Base-by-base conservation (phyloP, 768 basidiomycete genomes). In the Boletales sp. region DNA sequence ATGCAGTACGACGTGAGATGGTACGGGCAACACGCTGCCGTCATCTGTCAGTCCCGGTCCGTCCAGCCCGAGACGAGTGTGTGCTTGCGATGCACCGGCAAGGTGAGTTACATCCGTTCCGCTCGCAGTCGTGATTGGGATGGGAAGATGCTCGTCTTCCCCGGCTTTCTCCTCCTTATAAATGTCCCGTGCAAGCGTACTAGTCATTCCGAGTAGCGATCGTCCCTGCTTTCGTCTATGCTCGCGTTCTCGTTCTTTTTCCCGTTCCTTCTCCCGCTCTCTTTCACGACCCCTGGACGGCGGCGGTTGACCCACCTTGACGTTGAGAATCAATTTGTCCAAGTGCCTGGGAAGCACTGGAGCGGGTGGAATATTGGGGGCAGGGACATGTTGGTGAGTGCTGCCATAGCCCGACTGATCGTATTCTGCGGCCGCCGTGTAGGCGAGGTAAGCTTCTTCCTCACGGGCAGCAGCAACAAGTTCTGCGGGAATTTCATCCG, bases 281-380 rank as follows among this genome's bases (percentile, higher is more conserved):
- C 73, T 50, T 59, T 71, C 57, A 34, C 71, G 57, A 40, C 70
- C 53, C 58, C 64, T 47, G 54, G 51, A 57, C 19, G 53, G 69
- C 57, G 57, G 76, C 61, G 60, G 64, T 50, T 57, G 67, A 34
- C 56, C 69, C 31, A 42, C 67, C 58, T 58, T 70, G 10, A 67
- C 65, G 50, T 98, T 98, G 53, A 99, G 70, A 50, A 97, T 96
- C 43, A 96, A 84, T 61, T 93, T 94, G 62, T 98, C 94, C 37
- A 99, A 74, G 61, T 97, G 92, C 1, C 94, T 74, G 0, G 96
- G 96, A 39, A 98, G 76, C 2, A 78, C 74, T 1, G 96, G 94
- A 2, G 96, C 94, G 18, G 86, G 84, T 2, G 94, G 94, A 53
- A 94, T 87, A 56, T 83, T 82, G 15, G 92, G 89, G 2, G 84